Conservation (phyloP, 495 filamentous ascomycete species). For the Glonium stellatum region DNA sequence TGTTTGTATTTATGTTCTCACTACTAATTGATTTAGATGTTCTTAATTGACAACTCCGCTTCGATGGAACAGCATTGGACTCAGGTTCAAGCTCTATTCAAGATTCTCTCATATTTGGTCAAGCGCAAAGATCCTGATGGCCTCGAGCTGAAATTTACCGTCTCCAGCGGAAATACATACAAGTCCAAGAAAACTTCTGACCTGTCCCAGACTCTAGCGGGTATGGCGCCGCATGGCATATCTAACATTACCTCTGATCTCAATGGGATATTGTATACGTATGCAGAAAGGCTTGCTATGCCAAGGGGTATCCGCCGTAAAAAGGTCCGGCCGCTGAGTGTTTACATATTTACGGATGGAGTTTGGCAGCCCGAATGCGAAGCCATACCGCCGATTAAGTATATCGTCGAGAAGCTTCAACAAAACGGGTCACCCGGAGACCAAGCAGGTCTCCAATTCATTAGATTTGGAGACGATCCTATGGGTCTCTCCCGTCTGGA, state of each 20-base stretch:
- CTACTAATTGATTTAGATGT: conserved; percentile 26
- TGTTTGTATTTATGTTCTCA: no score
- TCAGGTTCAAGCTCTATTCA: conserved; percentile 27
- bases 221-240: no score
- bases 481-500: conserved; percentile 29
- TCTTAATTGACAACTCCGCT: conserved; percentile 40
- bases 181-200: no score
- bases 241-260: no score
- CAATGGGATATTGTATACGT: no score
- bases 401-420: conserved; percentile 28
- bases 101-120: conserved; percentile 33
- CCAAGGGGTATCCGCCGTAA: no score
- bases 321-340: conserved; percentile 16
- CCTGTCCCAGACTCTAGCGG: no score
- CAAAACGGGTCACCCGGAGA: conserved; percentile 16
- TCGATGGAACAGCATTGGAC: conserved; percentile 33
- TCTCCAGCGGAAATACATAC: conserved; percentile 9
- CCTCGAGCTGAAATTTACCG: conserved; percentile 38
- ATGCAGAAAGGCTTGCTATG: no score
- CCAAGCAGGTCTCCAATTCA: conserved; percentile 39
- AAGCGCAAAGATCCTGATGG: conserved; percentile 32
- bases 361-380: conserved; percentile 32
- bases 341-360: conserved; percentile 41
- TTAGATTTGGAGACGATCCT: conserved; percentile 37
- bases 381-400: conserved; percentile 21